Base-by-base conservation (phyloP, 768 basidiomycete genomes). In the Calocera cornea region DNA sequence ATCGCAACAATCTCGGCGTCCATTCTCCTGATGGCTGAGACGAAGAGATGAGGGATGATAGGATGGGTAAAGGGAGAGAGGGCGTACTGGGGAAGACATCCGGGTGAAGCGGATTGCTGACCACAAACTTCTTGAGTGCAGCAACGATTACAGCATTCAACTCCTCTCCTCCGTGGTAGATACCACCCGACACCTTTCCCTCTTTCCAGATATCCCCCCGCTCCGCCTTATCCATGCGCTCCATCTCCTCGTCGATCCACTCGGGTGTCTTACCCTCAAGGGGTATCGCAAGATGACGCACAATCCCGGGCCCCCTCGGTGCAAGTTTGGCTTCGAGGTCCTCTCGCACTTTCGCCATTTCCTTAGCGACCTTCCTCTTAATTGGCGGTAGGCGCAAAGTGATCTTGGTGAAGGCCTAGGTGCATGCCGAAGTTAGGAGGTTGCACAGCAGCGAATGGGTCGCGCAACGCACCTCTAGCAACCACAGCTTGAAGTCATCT, bases 1-100 rank as follows among this genome's bases (percentile, higher is more conserved):
- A 93, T 93, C 11, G 89, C 81, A 49, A 95, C 92, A 31, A 95
- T 84, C 73, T 97, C 95, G 17, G 93, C 90, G 73, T 99, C 95
- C 95, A 99, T 99, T 79, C 95, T 94, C 63, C 95, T 83, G 12
- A 97, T 78, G 0, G 90, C 88, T 75, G 64, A 24, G 16, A 33
- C 14, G 50, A 34, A 49, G 10, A 29, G 27, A 29, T 31, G 2
- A n/a, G 22, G 22, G 19, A 5, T 50, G 8, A 16, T 19, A n/a
- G 34, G 41, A 34, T 1, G 22, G 36, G 44, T 11, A 5, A 19
- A 8, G 12, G n/a, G n/a, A n/a, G n/a, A n/a, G n/a, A n/a, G n/a
- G n/a, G 31, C 68, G 27, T 54, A 73, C 70, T 77, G 0, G 95
- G 95, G 77, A 97, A 97, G 49, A 94, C 86, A 67, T 94, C 92